Evolutionary conservation across 2,329 filamentous ascomycete genomes (phyloP).

Genomic region (Fusarium pseudoanthophilum): DNA sequence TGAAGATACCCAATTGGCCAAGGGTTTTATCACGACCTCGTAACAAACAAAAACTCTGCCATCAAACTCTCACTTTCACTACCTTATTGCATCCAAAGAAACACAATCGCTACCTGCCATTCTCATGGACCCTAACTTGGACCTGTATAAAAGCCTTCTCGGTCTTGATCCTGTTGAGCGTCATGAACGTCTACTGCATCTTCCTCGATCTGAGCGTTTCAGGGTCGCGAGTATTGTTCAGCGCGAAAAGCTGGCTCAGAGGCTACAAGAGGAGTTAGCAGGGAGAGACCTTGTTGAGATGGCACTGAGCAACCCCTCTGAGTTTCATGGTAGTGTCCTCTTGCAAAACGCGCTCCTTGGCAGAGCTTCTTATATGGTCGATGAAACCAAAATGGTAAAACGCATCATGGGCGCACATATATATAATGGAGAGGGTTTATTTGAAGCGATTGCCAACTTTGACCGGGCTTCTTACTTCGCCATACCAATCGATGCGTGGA

Average conservation of each 20-base stretch:
- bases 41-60: background rate
- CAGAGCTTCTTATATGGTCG: accelerated
- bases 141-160: accelerated
- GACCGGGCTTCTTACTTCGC: accelerated
- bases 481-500: background rate
- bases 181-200: background rate
- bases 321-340: background rate
- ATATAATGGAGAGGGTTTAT: background rate
- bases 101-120: background rate
- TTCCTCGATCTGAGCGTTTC: background rate
- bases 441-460: background rate
- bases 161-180: background rate
- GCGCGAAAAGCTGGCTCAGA: background rate
- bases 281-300: background rate
- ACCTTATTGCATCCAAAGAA: background rate
- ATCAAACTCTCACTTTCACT: accelerated
- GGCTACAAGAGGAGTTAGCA: background rate
- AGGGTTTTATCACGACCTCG: too few relatives aligned
- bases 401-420: background rate
- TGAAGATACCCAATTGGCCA: too few relatives aligned
- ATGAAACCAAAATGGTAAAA: background rate
- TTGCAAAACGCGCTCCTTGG: background rate
- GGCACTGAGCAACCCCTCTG: background rate
- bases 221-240: background rate
- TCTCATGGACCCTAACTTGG: background rate